A percentile compares a stretch with the other conserved stretches of the same genome.
Evolutionary conservation across 192 early-diverging fungal genomes (phyloP).

Genomic region (Spizellomyces sp.): DNA sequence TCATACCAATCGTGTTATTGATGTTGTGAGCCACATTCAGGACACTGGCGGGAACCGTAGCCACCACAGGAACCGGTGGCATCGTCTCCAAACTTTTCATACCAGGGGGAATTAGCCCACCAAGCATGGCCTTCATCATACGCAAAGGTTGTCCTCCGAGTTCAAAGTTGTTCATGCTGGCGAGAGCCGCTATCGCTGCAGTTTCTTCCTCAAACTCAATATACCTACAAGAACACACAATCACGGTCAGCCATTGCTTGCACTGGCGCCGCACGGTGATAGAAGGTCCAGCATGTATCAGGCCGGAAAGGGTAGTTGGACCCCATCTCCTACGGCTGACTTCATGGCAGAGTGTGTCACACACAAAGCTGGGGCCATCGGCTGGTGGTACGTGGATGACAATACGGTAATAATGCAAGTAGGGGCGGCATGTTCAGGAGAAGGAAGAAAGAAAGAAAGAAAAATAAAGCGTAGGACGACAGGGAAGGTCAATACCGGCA

Average conservation of each 20-base stretch:
- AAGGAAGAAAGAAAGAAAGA: conserved; percentile 39
- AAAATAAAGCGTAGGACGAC: conserved; percentile 12
- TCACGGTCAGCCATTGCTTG: too few relatives aligned
- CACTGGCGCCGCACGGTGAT: too few relatives aligned
- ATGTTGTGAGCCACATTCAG: conserved; percentile 32
- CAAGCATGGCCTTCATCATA: conserved; percentile 70
- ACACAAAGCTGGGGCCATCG: too few relatives aligned
- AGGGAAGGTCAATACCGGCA: conserved; percentile 28
- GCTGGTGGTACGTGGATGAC: neutral
- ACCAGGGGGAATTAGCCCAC: conserved; percentile 75
- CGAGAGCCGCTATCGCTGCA: conserved; percentile 68
- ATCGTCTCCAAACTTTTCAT: conserved; percentile 75
- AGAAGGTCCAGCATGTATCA: too few relatives aligned
- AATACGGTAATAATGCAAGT: neutral
- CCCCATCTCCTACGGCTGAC: too few relatives aligned
- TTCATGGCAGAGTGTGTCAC: too few relatives aligned
- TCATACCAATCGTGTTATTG: conserved; percentile 35
- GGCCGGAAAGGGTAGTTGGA: too few relatives aligned
- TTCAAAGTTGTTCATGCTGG: conserved; percentile 78
- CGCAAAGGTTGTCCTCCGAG: conserved; percentile 72
- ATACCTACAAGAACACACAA: conserved; percentile 53
- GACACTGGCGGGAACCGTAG: conserved; percentile 34
- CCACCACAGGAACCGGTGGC: conserved; percentile 31
- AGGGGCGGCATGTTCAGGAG: conserved; percentile 2
- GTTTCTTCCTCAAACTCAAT: conserved; percentile 71